These are phyloP conservation scores for Corchorus olitorius DNA, from an alignment of 345 rosid genomes.

Conservation along the genomic window DNA sequence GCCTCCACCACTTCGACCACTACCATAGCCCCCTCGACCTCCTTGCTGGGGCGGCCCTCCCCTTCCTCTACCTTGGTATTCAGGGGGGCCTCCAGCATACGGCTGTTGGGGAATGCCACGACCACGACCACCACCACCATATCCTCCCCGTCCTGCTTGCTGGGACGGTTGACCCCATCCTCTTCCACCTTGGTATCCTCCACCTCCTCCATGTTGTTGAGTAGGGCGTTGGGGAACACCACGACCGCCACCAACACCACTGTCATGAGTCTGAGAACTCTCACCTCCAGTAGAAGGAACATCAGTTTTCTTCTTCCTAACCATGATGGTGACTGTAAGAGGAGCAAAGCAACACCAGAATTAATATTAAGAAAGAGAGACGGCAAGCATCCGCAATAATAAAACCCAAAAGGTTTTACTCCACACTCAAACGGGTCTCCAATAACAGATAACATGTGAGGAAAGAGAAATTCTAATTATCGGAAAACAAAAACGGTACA, in stretches of 20 bases:
- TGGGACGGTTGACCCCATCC: slow-evolving; percentile 59
- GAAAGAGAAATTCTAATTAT: background rate
- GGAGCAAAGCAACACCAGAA: background rate
- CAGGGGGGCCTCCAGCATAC: slow-evolving; percentile 55
- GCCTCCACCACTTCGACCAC: slow-evolving; percentile 43
- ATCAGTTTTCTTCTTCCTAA: slow-evolving; percentile 73
- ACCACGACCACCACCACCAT: slow-evolving; percentile 58
- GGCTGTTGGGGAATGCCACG: slow-evolving; percentile 64
- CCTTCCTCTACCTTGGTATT: slow-evolving; percentile 79
- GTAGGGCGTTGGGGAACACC: slow-evolving; percentile 53
- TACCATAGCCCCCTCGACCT: slow-evolving; percentile 55
- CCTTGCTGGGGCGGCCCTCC: slow-evolving; percentile 72
- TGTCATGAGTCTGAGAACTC: slow-evolving; percentile 65
- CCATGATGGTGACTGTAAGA: slow-evolving; percentile 52
- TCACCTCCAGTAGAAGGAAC: slow-evolving; percentile 61
- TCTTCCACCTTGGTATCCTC: slow-evolving; percentile 60
- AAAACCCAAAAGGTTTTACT: background rate
- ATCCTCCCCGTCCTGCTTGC: slow-evolving; percentile 61
- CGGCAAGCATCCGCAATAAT: background rate
- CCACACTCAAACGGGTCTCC: background rate
- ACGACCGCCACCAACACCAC: slow-evolving; percentile 45
- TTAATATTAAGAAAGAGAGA: background rate
- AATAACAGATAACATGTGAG: background rate
- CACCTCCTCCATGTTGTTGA: slow-evolving; percentile 45
- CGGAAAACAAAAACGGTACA: background rate